These are phyloP conservation scores for Tylopilus sp. DNA, from an alignment of 768 basidiomycete species.

Conservation along the genomic window DNA sequence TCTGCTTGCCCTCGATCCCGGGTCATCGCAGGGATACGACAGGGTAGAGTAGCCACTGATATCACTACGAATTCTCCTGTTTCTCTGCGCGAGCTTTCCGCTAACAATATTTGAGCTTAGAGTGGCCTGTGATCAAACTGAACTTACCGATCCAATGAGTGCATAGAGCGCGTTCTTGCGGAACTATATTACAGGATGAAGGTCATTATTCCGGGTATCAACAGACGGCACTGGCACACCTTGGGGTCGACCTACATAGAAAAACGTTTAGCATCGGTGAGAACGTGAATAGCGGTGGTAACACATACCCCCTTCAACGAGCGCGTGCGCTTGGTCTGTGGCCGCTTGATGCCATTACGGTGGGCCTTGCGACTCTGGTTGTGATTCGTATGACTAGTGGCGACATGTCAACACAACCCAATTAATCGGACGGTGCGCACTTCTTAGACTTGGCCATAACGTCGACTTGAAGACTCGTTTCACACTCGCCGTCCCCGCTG, in stretches of 20 bases:
- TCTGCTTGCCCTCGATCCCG: slow-evolving; percentile 4
- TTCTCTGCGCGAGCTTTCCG: slow-evolving; percentile 64
- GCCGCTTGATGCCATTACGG: slow-evolving; percentile 93
- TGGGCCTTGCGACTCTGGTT: slow-evolving; percentile 98
- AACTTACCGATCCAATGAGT: slow-evolving; percentile 68
- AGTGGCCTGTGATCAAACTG: not conserved
- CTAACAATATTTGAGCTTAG: slow-evolving; percentile 33
- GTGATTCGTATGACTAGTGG: slow-evolving; percentile 85
- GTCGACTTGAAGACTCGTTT: slow-evolving; percentile 16
- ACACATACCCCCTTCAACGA: slow-evolving; percentile 88
- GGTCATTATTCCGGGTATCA: not conserved
- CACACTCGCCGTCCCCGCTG: no score
- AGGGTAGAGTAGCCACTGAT: not conserved
- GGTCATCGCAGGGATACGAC: not conserved
- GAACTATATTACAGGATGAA: slow-evolving; percentile 48
- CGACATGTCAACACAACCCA: slow-evolving; percentile 13
- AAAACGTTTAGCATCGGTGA: not conserved
- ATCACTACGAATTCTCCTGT: slow-evolving; percentile 45
- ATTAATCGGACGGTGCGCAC: slow-evolving; percentile 40
- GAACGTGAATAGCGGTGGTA: not conserved
- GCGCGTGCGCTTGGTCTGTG: slow-evolving; percentile 65
- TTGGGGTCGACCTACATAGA: slow-evolving; percentile 69
- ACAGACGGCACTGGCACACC: slow-evolving; percentile 41
- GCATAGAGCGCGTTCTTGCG: slow-evolving; percentile 79
- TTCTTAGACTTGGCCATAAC: slow-evolving; percentile 99